Evolutionary conservation across 345 rosid genomes (phyloP), one percentile per base, ranked within the genome.

Genomic region (Heritiera fomes): DNA sequence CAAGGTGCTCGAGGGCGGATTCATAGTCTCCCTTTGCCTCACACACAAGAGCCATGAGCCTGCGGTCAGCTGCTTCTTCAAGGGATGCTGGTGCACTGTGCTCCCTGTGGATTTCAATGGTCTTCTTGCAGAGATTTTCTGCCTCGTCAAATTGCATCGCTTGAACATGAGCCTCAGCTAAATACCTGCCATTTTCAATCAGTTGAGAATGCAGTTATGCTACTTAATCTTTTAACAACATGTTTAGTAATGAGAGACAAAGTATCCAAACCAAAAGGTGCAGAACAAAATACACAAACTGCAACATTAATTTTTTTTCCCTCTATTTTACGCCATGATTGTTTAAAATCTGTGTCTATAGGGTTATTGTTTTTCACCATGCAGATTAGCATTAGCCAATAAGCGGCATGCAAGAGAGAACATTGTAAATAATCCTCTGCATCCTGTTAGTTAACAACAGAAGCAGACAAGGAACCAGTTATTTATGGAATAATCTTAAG

Each of bases 91-190:
- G 89, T 46, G 81, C 85, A 30, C 88, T 82, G 38, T 87, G 88
- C 23, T 84, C 84, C 66, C 81, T 80, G 62, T 87, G 92, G 75
- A 89, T 86, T 60, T 89, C 87, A 64, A 87, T 86, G 53, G 90
- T 78, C 78, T 80, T 86, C 84, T 85, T 80, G 73, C 89, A 82
- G 43, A 89, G 78, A 3, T 83, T 83, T 80, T 86, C 85, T 45
- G 92, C 92, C 78, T 86, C 85, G 38, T 86, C 86, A 77, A 89
- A 86, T 80, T 86, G 89, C 87, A 86, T 78, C n/a, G 86, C 88
- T 79, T 89, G 92, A 76, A 89, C 86, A 69, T 83, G 85, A 10
- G 86, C 88, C 85, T 89, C 91, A 8, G 92, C 88, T 49, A 89
- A 81, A 80, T 85, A 87, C 87, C 90, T 89, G 82, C 8, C 70